Evolutionary conservation across 768 basidiomycete species (phyloP), one percentile per base, ranked within the genome.

Genomic region (Cantharellus anzutake): DNA sequence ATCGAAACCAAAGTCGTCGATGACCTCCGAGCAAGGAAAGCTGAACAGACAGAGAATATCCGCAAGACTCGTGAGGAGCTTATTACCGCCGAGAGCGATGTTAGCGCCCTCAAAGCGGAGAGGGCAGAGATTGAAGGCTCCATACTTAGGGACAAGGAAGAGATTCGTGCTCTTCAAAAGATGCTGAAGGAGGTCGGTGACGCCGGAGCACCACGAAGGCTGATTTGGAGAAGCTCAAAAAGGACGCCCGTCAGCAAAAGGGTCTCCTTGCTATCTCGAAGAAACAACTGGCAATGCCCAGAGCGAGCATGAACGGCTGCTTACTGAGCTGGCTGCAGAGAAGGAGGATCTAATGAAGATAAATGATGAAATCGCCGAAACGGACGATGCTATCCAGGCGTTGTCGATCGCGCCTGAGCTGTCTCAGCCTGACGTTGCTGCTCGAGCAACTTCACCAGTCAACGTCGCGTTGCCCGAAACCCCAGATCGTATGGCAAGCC

Each of bases 191-290:
- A 91, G 65, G 78, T 80, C 14, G 80, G 81, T 4, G 78, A 82
- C 62, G 81, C 91, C 69, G 82, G 82, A 41, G 80, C 52, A 67
- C 72, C 5, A 68, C 83, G 57, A 92, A 86, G 69, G 73, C 71
- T 5, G 82, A 87, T 62, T 73, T 91, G 29, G 96, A 98, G 70
- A 92, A 86, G 72, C 69, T 78, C 44, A 92, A 82, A 74, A 98
- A 88, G 71, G 93, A 97, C 57, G 90, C 87, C 2, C 85, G 94
- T 69, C 90, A 96, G 67, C 93, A 97, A 73, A 97, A 90, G 69
- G 96, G 96, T 5, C 75, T 94, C 63, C 76, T 94, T 34, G 92
- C 92, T 3, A 94, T 98, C 68, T 87, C 89, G 3, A 84, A 84
- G 73, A 98, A 99, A 70, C 96, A 98, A 72, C 73, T 98, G 37